phyloP scores from a whole-genome alignment of 169 alveolate genomes.

The Blepharisma undulans region DNA sequence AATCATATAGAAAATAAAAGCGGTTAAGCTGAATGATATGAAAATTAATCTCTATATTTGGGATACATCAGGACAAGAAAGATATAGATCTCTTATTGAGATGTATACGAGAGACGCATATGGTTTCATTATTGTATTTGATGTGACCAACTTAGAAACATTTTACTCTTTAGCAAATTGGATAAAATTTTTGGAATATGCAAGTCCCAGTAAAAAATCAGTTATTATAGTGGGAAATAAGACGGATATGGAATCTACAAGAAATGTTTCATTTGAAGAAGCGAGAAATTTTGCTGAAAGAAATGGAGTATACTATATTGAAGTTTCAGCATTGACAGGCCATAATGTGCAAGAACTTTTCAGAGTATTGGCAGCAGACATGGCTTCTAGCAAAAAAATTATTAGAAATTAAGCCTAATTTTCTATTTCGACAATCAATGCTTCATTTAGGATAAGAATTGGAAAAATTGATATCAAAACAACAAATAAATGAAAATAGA shows the following conservation, averaged over 20 bases:
- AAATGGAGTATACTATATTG: conserved; percentile 92
- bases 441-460: no score
- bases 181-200: no score
- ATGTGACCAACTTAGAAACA: conserved; percentile 49
- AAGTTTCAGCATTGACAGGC: conserved; percentile 94
- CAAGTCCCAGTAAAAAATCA: no score
- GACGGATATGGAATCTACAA: conserved; percentile 89
- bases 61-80: conserved; percentile 82
- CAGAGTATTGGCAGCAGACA: conserved; percentile 67
- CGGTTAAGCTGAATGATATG: not conserved
- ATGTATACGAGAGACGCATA: conserved; percentile 62
- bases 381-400: conserved; percentile 93
- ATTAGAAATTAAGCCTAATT: not conserved
- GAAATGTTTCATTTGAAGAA: conserved; percentile 93
- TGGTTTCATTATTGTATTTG: conserved; percentile 64
- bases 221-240: conserved; percentile 97
- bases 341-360: conserved; percentile 95
- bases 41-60: conserved; percentile 51
- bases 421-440: no score
- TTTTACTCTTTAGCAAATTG: conserved; percentile 61
- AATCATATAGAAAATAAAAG: not conserved
- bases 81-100: conserved; percentile 63
- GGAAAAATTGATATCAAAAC: no score
- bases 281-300: conserved; percentile 90
- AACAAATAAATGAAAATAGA: no score